Evolutionary conservation across 306 rosid species (phyloP).

Genomic region (Cucumis hystrix): DNA sequence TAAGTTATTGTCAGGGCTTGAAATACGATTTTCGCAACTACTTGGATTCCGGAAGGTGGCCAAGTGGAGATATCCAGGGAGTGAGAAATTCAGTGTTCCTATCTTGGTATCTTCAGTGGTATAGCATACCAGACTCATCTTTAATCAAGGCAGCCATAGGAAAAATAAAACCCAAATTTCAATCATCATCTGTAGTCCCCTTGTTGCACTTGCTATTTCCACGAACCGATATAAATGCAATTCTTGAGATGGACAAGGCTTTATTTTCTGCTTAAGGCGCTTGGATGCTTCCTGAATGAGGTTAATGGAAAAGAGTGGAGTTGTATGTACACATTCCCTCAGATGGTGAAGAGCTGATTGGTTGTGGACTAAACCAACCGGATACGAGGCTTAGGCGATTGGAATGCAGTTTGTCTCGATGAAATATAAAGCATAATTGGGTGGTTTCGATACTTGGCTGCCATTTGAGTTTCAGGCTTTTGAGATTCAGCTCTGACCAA

Average conservation of each 20-base stretch:
- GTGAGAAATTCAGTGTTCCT: conserved; percentile 46
- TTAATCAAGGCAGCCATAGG: conserved; percentile 30
- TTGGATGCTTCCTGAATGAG: background rate
- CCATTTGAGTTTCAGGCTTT: background rate
- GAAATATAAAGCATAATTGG: background rate
- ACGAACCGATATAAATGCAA: conserved; percentile 39
- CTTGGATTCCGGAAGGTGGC: conserved; percentile 64
- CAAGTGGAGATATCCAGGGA: conserved; percentile 37
- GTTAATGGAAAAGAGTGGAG: background rate
- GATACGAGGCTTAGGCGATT: background rate
- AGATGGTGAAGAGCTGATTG: background rate
- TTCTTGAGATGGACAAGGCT: conserved; percentile 47
- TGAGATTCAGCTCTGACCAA: background rate
- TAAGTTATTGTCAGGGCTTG: conserved; percentile 40
- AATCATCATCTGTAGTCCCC: conserved; percentile 50
- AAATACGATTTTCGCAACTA: conserved; percentile 54
- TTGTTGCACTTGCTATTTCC: conserved; percentile 63
- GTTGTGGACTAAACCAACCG: background rate
- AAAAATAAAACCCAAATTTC: conserved; percentile 45
- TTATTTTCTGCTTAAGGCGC: conserved; percentile 17
- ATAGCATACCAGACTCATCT: conserved; percentile 56
- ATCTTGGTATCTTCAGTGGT: conserved; percentile 92
- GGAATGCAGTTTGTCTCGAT: background rate
- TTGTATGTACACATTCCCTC: background rate
- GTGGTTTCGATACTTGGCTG: background rate